Base-by-base conservation (phyloP, 2,329 filamentous ascomycete genomes). In the Pseudocercospora fijiensis region DNA sequence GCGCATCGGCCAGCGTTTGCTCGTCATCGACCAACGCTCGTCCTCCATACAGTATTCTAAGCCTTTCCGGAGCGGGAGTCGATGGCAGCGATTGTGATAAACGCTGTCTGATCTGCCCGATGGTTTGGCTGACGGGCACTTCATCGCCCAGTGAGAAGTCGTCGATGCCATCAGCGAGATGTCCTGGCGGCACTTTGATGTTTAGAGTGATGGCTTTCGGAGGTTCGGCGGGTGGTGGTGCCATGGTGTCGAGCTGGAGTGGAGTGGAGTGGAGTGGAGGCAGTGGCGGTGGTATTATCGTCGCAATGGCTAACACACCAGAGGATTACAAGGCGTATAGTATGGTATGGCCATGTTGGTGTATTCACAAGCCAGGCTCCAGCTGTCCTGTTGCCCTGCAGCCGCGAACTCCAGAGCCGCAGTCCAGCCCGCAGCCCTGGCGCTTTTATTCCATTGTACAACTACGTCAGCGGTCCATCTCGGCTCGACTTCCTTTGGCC, bases 11-110 rank as follows among this genome's bases (percentile, higher is more conserved):
- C 61, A 88, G 73, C 0, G 78, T 82, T 41, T 80, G 79, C 22
- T 76, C 75, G 63, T 84, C 79, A 66, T 83, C 78, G 6, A 79
- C 72, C 6, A 88, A 78, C 27, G 82, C 80, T 61, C 82, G 79
- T 20, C 86, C 86, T 57, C 80, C 77, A 68, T 86, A 87, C 20
- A 88, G 86, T 63, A 88, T 73, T 49, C 85, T 79, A 76, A 88
- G 86, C 49, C 78, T 73, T 18, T 78, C 73, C 0, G 81, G 77
- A 8, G 75, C 58, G 30, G 83, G 81, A 60, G 77, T 77, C 28
- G 76, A 77, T 8, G 82, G 78, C n/a, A 86, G 73, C 9, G 78
- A 74, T 63, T 81, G 71, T 53, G 81, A 78, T 61, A 88, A 83
- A 60, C 77, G 80, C 49, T 77, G 71, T 67, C 84, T 85, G n/a